Evolutionary conservation across 2,329 filamentous ascomycete species (phyloP), one percentile per base, ranked within the genome.

Genomic region (Trichophyton simii): DNA sequence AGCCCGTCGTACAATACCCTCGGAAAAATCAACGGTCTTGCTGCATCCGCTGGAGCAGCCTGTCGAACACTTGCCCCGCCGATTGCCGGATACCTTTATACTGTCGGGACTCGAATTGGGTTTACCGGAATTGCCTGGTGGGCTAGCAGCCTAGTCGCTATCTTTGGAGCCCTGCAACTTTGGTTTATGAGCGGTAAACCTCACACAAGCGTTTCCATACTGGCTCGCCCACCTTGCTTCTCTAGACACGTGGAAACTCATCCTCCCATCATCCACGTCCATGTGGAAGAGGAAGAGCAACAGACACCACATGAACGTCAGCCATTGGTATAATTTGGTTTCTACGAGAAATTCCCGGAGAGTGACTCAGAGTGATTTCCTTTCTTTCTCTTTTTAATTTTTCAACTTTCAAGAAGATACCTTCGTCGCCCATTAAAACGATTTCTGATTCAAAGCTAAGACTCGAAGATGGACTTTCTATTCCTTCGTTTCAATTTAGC

Each of bases 21-120:
- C 15, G 87, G 87, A 0, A 85, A 82, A 66, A 87, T 89, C 71
- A 89, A 89, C 65, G 87, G 87, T 0, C 74, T 89, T 7, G 86
- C 86, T 57, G 87, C 87, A 63, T 86, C 83, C 2, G 86, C 83
- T 1, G 87, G 86, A n/a, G 87, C 86, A 20, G 82, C 84, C 3
- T 85, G 84, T 62, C 80, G 87, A n/a, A 88, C 85, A 0, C 70
- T 89, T 44, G 85, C 86, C 1, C 86, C 86, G 22, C 87, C 87
- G 0, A 72, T 89, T 31, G 84, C 84, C 1, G 87, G 87, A 1
- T 78, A 84, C 36, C 76, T 89, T 3, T 89, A 89, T 67, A 82
- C 83, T 15, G 68, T 82, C 2, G 85, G 85, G 3, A 80, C 79
- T 36, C 73, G 79, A 25, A 74, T 83, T 28, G 76, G 79, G 8